These are phyloP conservation scores for Trypanosoma rangeli DNA, from an alignment of 208 protist genomes.

Conservation along the genomic window DNA sequence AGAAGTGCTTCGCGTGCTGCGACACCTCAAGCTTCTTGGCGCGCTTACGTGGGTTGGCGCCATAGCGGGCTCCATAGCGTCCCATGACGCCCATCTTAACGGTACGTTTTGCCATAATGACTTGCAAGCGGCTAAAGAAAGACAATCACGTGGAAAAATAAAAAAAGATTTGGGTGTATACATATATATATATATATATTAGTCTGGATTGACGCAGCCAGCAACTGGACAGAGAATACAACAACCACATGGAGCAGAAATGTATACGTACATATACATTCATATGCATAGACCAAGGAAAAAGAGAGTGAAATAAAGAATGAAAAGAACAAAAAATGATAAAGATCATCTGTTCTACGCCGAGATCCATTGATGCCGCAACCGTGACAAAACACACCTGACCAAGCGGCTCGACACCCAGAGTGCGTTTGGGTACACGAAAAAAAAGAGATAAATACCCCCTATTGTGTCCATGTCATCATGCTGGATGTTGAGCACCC, in stretches of 20 bases:
- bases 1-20: slow-evolving; percentile 98
- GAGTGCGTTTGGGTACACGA: slow-evolving; percentile 63
- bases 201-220: neutral
- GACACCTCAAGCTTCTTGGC: slow-evolving; percentile 99
- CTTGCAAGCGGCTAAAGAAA: slow-evolving; percentile 23
- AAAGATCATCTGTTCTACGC: slow-evolving; percentile 5
- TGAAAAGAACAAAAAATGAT: slow-evolving; percentile 28
- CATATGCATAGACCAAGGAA: neutral
- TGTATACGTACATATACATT: neutral
- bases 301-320: neutral
- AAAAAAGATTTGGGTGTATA: slow-evolving; percentile 11
- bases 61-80: slow-evolving; percentile 99
- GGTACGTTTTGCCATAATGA: slow-evolving; percentile 96
- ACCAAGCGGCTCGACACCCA: slow-evolving; percentile 40
- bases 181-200: neutral
- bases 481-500: slow-evolving; percentile 29
- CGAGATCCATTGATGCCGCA: slow-evolving; percentile 12
- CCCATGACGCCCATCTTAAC: slow-evolving; percentile 99
- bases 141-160: neutral
- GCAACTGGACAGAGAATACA: slow-evolving; percentile 5
- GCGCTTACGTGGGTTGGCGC: slow-evolving; percentile 98
- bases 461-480: slow-evolving; percentile 36
- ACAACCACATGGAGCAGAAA: slow-evolving; percentile 16
- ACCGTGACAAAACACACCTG: slow-evolving; percentile 6
- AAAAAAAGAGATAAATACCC: slow-evolving; percentile 49